Evolutionary conservation across 2,329 filamentous ascomycete species (phyloP).

Genomic region (Lachnellula occidentalis): DNA sequence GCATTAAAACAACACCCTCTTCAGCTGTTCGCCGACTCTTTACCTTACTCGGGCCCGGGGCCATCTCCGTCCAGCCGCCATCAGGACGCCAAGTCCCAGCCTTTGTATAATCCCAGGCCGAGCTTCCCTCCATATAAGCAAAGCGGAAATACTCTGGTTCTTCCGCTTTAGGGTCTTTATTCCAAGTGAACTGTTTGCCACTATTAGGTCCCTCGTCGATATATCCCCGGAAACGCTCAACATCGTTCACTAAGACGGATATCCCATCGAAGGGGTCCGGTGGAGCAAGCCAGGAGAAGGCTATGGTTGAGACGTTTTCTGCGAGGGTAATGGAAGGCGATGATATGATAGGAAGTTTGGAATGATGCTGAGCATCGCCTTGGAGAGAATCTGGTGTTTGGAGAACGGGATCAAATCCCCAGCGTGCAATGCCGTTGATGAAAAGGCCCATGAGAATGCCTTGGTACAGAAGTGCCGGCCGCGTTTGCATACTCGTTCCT

Average conservation of each 20-base stretch:
- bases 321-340: constrained; percentile 43
- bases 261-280: constrained; percentile 64
- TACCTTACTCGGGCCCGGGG: constrained; percentile 26
- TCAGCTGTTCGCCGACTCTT: constrained; percentile 22
- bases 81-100: constrained; percentile 64
- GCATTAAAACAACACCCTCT: neutral
- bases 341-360: constrained; percentile 51
- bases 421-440: constrained; percentile 87
- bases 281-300: constrained; percentile 33
- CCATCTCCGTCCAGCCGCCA: constrained; percentile 62
- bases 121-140: constrained; percentile 62
- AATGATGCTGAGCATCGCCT: constrained; percentile 59
- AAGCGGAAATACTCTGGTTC: constrained; percentile 73
- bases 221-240: constrained; percentile 72
- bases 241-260: constrained; percentile 78
- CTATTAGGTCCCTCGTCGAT: constrained; percentile 46
- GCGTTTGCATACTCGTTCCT: constrained; percentile 82
- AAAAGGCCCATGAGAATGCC: constrained; percentile 86
- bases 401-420: constrained; percentile 87
- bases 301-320: constrained; percentile 41
- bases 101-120: constrained; percentile 65
- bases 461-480: constrained; percentile 80
- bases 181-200: constrained; percentile 54
- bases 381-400: constrained; percentile 72
- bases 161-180: constrained; percentile 39